Base-by-base conservation (phyloP, 176 grass and related monocot genomes). In the Carex cristatella region DNA sequence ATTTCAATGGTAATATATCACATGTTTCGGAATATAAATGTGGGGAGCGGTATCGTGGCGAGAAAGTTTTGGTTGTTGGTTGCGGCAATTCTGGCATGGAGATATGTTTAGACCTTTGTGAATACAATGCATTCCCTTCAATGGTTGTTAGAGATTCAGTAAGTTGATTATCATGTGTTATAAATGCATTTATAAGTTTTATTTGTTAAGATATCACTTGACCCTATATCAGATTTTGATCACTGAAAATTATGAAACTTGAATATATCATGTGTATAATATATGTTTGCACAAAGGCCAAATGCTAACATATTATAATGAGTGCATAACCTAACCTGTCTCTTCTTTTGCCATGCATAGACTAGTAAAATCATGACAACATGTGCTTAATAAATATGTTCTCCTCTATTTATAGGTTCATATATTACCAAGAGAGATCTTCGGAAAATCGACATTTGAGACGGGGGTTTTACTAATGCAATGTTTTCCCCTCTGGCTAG, bases 31-130 rank as follows among this genome's bases (percentile, higher is more conserved):
- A 93, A 55, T 97, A 97, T 75, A 97, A 88, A 90, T 90, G 78
- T 65, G 94, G 94, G 27, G 86, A 87, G 2, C 40, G 14, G 3
- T 91, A 90, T 83, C 13, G 89, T 12, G 88, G 86, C 69, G 91
- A 93, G 89, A 85, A 86, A 12, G 94, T 97, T 19, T 86, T 97
- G 49, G 94, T 97, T 58, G 86, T 97, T 61, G 94, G 94, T 0
- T 97, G 94, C 14, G 89, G 94, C 3, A 97, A 93, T 87, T 97
- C 94, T 3, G 91, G 94, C 78, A 97, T 97, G 94, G 94, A 97
- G 88, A 90, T 93, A 69, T 88, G 91, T 80, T 84, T 93, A 27
- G 94, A 97, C 84, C 94, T 97, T 70, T 97, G 89, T 74, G 87
- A 93, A 61, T 84, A 93, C 84, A 83, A 88, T 81, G 91, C 94